phyloP scores from a whole-genome alignment of 352 stramenopile species.

The Albugo candida region DNA sequence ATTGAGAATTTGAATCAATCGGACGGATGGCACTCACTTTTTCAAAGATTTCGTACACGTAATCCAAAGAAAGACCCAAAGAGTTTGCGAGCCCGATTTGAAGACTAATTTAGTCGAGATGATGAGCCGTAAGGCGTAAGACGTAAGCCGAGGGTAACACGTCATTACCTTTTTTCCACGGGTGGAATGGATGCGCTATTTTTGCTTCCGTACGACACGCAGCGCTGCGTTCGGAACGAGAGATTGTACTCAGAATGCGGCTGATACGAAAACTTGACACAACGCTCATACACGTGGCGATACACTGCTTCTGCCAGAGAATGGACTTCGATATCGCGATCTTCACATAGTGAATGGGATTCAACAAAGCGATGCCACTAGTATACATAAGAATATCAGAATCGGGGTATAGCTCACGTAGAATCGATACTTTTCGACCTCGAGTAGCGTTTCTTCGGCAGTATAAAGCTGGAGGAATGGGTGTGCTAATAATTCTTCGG shows the following conservation, averaged over 20 bases:
- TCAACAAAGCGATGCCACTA: conserved; percentile 55
- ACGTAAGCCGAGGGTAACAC: background rate
- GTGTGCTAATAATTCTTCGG: conserved; percentile 41
- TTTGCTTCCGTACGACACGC: conserved; percentile 21
- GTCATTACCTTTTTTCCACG: conserved; percentile 53
- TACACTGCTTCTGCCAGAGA: conserved; percentile 55
- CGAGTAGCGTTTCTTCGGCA: conserved; percentile 34
- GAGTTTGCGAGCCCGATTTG: conserved; percentile 60
- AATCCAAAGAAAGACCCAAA: conserved; percentile 33
- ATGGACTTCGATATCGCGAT: conserved; percentile 31
- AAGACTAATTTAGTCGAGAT: conserved; percentile 14
- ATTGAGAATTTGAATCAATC: background rate
- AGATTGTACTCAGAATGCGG: conserved; percentile 70
- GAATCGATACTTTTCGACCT: conserved; percentile 11
- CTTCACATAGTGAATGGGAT: conserved; percentile 29
- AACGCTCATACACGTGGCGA: conserved; percentile 56
- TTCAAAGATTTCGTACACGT: conserved; percentile 64
- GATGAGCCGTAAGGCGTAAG: background rate
- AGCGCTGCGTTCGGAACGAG: conserved; percentile 48
- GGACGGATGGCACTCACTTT: conserved; percentile 17
- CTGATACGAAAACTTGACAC: conserved; percentile 48
- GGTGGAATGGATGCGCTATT: conserved; percentile 44
- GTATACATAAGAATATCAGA: conserved; percentile 1
- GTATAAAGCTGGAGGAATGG: conserved; percentile 52
- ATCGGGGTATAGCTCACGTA: background rate